phyloP scores from a whole-genome alignment of 495 filamentous ascomycete species.

The Gamarada debralockiae region DNA sequence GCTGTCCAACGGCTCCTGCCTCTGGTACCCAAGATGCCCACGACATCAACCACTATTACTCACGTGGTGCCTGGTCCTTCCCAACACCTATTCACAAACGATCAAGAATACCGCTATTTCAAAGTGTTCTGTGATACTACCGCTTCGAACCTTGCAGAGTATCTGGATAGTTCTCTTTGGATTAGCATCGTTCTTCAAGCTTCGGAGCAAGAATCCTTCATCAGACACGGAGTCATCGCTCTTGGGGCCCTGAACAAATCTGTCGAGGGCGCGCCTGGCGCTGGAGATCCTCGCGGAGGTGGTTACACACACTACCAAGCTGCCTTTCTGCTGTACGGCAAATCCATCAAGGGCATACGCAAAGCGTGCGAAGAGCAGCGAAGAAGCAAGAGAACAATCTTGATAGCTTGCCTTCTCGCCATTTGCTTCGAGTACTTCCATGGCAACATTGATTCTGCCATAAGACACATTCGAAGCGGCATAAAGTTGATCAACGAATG shows the following conservation, averaged over 20 bases:
- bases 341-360: background rate
- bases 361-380: background rate
- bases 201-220: background rate
- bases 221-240: background rate
- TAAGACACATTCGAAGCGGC: too few species aligned
- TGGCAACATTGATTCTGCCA: too few species aligned
- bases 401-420: too few species aligned
- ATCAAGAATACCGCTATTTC: background rate
- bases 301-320: too few species aligned
- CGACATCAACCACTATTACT: too few species aligned
- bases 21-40: too few species aligned
- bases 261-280: background rate
- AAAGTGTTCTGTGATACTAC: background rate
- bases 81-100: too few species aligned
- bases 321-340: background rate
- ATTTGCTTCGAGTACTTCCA: too few species aligned
- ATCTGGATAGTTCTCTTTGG: background rate
- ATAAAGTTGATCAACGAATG: too few species aligned
- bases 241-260: background rate
- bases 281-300: background rate
- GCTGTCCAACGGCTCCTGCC: too few species aligned
- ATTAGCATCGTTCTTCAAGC: background rate
- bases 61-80: too few species aligned
- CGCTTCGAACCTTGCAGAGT: background rate
- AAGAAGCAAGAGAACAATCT: background rate